phyloP scores from a whole-genome alignment of 768 basidiomycete genomes.

The Mycena maculata region DNA sequence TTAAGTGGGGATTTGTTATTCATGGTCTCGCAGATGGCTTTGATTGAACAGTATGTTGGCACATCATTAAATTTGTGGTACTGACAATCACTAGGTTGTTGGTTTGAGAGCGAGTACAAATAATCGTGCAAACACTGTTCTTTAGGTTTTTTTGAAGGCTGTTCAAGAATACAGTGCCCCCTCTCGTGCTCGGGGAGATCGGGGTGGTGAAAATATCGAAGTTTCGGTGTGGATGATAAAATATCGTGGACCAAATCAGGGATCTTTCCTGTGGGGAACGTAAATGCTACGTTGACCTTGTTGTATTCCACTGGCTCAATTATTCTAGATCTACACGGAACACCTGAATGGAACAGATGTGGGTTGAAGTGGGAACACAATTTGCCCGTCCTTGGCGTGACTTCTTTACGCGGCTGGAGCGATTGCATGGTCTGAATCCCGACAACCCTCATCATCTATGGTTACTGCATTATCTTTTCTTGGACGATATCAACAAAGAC shows the following conservation, averaged over 20 bases:
- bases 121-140: constrained; percentile 31
- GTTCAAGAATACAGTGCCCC: constrained; percentile 31
- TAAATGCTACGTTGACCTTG: constrained; percentile 35
- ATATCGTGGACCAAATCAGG: constrained; percentile 37
- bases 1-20: constrained; percentile 42
- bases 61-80: not conserved
- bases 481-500: too few species aligned
- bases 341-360: constrained; percentile 32
- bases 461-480: constrained; percentile 2
- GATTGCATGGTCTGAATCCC: constrained; percentile 39
- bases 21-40: constrained; percentile 48
- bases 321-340: constrained; percentile 34
- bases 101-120: constrained; percentile 30
- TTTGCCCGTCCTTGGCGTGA: constrained; percentile 37
- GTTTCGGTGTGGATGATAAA: constrained; percentile 44
- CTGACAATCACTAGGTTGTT: constrained; percentile 15
- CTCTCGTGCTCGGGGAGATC: constrained; percentile 39
- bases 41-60: constrained; percentile 39
- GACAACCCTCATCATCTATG: constrained; percentile 23
- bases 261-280: constrained; percentile 30
- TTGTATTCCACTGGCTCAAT: not conserved
- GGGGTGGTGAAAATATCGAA: constrained; percentile 43
- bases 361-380: constrained; percentile 45
- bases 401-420: constrained; percentile 44
- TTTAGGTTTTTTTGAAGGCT: constrained; percentile 23